Conservation (phyloP, 805 yeast genomes). For the Hanseniaspora mollemarum region DNA sequence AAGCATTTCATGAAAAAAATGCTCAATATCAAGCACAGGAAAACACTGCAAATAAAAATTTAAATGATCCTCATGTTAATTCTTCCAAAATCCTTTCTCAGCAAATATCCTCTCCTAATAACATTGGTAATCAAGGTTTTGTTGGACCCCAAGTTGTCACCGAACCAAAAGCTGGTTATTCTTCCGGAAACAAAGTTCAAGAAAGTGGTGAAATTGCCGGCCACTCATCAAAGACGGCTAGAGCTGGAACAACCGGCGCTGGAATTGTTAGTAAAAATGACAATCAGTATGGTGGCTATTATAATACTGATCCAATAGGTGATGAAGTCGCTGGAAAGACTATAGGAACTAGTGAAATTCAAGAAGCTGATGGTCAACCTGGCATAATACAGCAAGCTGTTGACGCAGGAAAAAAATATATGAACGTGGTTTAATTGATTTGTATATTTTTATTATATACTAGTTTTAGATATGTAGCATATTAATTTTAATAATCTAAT, state of each 20-base stretch:
- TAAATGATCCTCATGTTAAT: no score
- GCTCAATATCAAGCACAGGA: not conserved
- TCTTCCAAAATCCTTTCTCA: no score
- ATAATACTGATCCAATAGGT: not conserved
- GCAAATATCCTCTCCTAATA: no score
- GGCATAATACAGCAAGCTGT: slow-evolving; percentile 8
- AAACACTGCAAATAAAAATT: not conserved
- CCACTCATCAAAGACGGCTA: not conserved
- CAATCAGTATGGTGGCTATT: slow-evolving; percentile 3
- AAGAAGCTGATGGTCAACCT: not conserved
- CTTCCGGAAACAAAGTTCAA: no score
- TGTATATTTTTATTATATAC: not conserved
- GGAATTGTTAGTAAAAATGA: not conserved
- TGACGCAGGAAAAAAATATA: slow-evolving; percentile 12
- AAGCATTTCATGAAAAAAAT: slow-evolving; percentile 1
- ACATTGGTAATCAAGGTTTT: no score
- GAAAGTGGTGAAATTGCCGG: no score
- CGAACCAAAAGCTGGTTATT: no score
- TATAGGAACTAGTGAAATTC: not conserved
- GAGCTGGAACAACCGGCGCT: not conserved
- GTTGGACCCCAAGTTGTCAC: no score
- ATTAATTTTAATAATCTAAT: no score
- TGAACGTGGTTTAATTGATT: slow-evolving; percentile 3
- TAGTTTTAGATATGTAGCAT: no score
- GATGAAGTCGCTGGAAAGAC: not conserved